Conservation (phyloP, 2,329 filamentous ascomycete species). For the Neophaeococcomyces mojaviensis region DNA sequence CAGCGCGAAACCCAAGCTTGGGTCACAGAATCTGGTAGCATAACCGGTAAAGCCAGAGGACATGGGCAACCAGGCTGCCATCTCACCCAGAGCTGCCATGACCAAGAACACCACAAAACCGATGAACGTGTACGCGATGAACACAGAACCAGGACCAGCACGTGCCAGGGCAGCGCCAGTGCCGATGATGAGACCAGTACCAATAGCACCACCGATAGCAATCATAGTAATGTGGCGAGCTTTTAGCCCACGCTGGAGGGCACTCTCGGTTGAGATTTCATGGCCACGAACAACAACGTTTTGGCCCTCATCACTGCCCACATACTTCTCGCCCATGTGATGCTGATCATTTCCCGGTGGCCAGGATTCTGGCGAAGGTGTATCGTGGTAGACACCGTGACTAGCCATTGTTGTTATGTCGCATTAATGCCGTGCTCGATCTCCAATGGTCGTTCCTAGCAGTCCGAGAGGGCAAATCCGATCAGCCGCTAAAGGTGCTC, state of each 20-base stretch:
- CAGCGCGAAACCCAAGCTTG: conserved; percentile 70
- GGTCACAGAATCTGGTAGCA: conserved; percentile 70
- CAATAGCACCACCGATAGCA: conserved; percentile 38
- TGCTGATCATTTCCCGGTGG: neutral
- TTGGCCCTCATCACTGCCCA: neutral
- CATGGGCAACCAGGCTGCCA: conserved; percentile 75
- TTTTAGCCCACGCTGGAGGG: conserved; percentile 36
- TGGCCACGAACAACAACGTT: neutral
- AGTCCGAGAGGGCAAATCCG: neutral
- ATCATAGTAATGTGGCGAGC: conserved; percentile 38
- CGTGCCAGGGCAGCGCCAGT: conserved; percentile 53
- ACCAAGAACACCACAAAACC: conserved; percentile 64
- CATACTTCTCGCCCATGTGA: neutral
- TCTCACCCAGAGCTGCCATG: conserved; percentile 75
- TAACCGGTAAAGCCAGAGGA: conserved; percentile 75
- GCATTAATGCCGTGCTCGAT: neutral
- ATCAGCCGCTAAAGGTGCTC: too few relatives aligned
- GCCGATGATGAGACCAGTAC: conserved; percentile 46
- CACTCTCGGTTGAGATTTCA: conserved; percentile 4
- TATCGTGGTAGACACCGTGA: neutral
- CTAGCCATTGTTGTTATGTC: neutral
- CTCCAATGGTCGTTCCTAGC: neutral
- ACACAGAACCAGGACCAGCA: conserved; percentile 35
- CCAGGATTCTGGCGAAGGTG: neutral
- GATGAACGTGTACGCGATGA: conserved; percentile 38